Evolutionary conservation across 495 filamentous ascomycete genomes (phyloP).

Genomic region (Daldinia childiae): DNA sequence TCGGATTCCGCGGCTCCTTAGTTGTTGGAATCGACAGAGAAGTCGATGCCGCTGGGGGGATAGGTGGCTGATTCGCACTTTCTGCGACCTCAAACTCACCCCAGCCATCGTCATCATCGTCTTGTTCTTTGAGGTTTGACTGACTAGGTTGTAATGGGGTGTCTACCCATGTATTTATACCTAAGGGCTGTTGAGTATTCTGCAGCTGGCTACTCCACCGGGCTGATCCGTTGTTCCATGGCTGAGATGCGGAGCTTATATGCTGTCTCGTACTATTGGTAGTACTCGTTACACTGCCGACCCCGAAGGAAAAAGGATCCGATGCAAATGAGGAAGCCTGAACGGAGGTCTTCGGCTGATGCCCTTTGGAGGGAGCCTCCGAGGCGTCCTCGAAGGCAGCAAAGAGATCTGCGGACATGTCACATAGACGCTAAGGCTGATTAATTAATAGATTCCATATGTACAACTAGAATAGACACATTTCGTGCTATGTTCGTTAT

Average conservation of each 20-base stretch:
- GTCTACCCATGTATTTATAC: slow-evolving; percentile 27
- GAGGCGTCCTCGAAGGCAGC: slow-evolving; percentile 70
- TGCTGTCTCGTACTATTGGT: slow-evolving; percentile 4
- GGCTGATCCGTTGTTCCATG: slow-evolving; percentile 17
- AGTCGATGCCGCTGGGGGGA: slow-evolving; percentile 6
- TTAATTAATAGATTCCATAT: not conserved
- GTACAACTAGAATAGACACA: not conserved
- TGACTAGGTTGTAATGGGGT: slow-evolving; percentile 16
- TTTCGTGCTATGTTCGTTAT: not conserved
- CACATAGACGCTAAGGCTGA: slow-evolving; percentile 6
- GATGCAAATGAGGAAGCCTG: slow-evolving; percentile 20
- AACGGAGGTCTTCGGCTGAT: slow-evolving; percentile 20
- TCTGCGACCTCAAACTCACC: slow-evolving; percentile 75
- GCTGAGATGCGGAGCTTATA: slow-evolving; percentile 9
- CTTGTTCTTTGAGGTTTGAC: slow-evolving; percentile 39
- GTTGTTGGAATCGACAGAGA: slow-evolving; percentile 19
- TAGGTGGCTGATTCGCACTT: slow-evolving; percentile 12
- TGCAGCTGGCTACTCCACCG: slow-evolving; percentile 11
- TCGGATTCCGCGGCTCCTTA: slow-evolving; percentile 16
- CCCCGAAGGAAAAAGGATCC: slow-evolving; percentile 32
- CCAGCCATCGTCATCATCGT: slow-evolving; percentile 73
- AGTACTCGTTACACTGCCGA: slow-evolving; percentile 5
- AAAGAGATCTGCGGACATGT: slow-evolving; percentile 80
- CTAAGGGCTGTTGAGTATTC: slow-evolving; percentile 34
- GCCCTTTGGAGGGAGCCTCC: slow-evolving; percentile 39